Evolutionary conservation across 2,329 filamentous ascomycete species (phyloP), one percentile per base, ranked within the genome.

Genomic region (Cucurbitaria berberidis): DNA sequence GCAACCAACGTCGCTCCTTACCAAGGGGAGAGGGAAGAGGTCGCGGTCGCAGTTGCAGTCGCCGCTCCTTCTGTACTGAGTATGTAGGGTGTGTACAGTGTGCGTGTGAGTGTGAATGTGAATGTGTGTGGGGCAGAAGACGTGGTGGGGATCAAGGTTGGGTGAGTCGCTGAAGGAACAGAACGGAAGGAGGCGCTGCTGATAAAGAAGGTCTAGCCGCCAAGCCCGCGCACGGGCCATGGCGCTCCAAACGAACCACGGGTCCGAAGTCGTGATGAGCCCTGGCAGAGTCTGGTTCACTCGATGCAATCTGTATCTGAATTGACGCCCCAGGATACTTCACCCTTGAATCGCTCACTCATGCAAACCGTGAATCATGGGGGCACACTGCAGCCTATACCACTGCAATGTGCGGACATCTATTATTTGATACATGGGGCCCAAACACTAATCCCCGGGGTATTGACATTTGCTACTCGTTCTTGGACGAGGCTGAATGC

Each of bases 1-100:
- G 54, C 45, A 50, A 45, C 52, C 50, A 50, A 45, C 52, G 55
- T 49, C 59, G 52, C 56, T 41, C 43, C 38, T 48, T 41, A 41
- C 35, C 45, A 24, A 22, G 35, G 38, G 36, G 39, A 22, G 51
- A 48, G 35, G 52, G 41, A 45, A 51, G 45, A 24, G 22, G 26
- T 32, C 10, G 38, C 35, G 29, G 27, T 40, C 34, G 45, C 26
- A n/a, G n/a, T n/a, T n/a, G n/a, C 11, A 29, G 24, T 38, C 36
- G 45, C 29, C 15, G 44, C 44, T 30, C 44, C 44, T 46, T 29
- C 44, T 38, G 26, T 7, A 26, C 15, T 35, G 26, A 32, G 29
- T 35, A 19, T 22, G 30, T 24, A 26, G 10, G 16, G 42, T 19
- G n/a, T 34, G n/a, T 34, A 10, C 34, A 46, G 22, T 27, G 21